Evolutionary conservation across 2,329 filamentous ascomycete genomes (phyloP).

Genomic region (Aureobasidium zeae): DNA sequence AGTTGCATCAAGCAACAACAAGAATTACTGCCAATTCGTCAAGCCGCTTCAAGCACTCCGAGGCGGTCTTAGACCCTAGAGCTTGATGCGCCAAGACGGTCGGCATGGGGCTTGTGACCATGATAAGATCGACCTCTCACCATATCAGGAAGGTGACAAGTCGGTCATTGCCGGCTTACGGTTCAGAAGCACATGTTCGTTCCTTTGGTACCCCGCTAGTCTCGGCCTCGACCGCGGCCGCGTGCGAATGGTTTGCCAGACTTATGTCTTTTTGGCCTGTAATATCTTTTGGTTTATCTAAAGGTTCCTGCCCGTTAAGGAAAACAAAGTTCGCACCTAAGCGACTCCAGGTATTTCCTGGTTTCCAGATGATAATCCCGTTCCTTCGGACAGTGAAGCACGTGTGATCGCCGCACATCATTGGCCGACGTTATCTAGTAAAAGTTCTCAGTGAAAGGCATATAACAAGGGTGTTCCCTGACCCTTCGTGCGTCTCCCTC

Average conservation of each 20-base stretch:
- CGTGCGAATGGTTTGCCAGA: neutral
- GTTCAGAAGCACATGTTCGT: neutral
- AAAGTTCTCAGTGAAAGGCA: neutral
- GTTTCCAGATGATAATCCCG: neutral
- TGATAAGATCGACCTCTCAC: neutral
- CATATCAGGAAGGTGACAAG: neutral
- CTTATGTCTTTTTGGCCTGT: neutral
- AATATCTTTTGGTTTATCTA: neutral
- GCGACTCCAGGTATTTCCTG: neutral
- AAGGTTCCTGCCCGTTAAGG: too few species aligned
- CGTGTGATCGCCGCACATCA: neutral
- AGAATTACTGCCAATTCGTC: neutral
- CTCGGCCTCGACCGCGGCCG: neutral
- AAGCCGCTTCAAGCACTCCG: neutral
- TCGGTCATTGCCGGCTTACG: neutral
- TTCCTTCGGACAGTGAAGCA: neutral
- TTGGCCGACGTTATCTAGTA: conserved; percentile 7
- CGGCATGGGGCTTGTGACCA: neutral
- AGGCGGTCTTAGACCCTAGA: neutral
- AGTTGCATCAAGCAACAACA: neutral
- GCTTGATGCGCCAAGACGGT: neutral
- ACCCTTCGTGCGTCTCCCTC: neutral
- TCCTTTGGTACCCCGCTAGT: neutral
- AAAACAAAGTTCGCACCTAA: neutral
- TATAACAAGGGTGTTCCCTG: conserved; percentile 3